Base-by-base conservation (phyloP, 257 asterid genomes). In the Craterostigma plantagineum region DNA sequence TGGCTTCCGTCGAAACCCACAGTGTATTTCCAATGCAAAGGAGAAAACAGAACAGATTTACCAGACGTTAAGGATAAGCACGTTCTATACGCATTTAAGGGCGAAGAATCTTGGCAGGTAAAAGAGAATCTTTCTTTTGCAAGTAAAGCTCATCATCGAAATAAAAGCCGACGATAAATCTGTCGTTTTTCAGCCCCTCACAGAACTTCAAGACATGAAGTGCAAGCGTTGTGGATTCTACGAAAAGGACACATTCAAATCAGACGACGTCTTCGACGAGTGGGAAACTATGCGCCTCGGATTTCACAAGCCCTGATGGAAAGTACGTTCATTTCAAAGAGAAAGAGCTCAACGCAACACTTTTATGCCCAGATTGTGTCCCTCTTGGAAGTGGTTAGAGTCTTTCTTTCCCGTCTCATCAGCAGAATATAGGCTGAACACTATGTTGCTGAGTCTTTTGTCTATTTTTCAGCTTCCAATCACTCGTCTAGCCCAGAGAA, bases 81-180 rank as follows among this genome's bases (percentile, higher is more conserved):
- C 56, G 68, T 63, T 0, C 12, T 55, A 7, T 77, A 74, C 53
- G 39, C 52, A 18, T 77, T 77, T 60, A 74, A 71, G 45, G 86
- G 92, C 8, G 74, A 68, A 59, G 92, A 78, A 43, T 78, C 92
- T 38, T 78, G 92, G 92, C 92, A 77, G 86, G 92, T 78, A 57
- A 34, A 30, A 18, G 13, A 11, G 12, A 45, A 18, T n/a, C 30
- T 41, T 27, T 41, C 36, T 10, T 30, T 4, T n/a, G n/a, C n/a
- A n/a, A n/a, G n/a, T n/a, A n/a, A n/a, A n/a, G n/a, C n/a, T n/a
- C n/a, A n/a, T n/a, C n/a, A n/a, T n/a, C n/a, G n/a, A n/a, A n/a
- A n/a, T n/a, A n/a, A n/a, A n/a, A n/a, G n/a, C n/a, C n/a, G n/a
- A n/a, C n/a, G n/a, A n/a, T n/a, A n/a, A n/a, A n/a, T n/a, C n/a